A percentile compares a stretch with the other conserved stretches of the same genome.
These are phyloP conservation scores for Asterella californica DNA, from an alignment of 225 moss, liverwort and hornwort genomes.

Conservation along the genomic window DNA sequence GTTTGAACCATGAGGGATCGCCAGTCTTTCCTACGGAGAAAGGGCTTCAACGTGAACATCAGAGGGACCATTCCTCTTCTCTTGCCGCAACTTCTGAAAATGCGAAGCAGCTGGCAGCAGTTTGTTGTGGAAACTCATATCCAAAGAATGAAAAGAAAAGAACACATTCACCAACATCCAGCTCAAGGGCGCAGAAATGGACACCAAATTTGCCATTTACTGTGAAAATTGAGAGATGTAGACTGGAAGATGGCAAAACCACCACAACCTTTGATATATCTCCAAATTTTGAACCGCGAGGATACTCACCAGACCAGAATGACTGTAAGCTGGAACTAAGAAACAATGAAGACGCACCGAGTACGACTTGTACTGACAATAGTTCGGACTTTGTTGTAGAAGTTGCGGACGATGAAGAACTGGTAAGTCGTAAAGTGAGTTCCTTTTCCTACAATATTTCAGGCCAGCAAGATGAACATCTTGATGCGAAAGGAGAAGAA, in stretches of 20 bases:
- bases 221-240: constrained; percentile 26
- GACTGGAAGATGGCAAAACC: constrained; percentile 10
- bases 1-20: not conserved
- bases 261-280: constrained; percentile 25
- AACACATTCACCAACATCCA: constrained; percentile 23
- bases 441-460: not conserved
- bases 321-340: not conserved
- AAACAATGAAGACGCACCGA: not conserved
- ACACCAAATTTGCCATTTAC: constrained; percentile 21
- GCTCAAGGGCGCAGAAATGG: constrained; percentile 13
- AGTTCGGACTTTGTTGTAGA: not conserved
- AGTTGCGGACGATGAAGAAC: not conserved
- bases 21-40: not conserved
- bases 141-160: constrained; percentile 25
- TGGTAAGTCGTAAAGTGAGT: not conserved
- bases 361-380: not conserved
- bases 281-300: constrained; percentile 21
- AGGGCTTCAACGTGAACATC: not conserved
- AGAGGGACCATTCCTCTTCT: constrained; percentile 10
- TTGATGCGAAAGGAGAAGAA: not conserved
- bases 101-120: not conserved
- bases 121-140: not conserved
- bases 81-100: not conserved
- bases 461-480: not conserved
- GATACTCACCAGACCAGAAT: not conserved